phyloP scores from a whole-genome alignment of 768 basidiomycete species.

The Serpula lacrymans region DNA sequence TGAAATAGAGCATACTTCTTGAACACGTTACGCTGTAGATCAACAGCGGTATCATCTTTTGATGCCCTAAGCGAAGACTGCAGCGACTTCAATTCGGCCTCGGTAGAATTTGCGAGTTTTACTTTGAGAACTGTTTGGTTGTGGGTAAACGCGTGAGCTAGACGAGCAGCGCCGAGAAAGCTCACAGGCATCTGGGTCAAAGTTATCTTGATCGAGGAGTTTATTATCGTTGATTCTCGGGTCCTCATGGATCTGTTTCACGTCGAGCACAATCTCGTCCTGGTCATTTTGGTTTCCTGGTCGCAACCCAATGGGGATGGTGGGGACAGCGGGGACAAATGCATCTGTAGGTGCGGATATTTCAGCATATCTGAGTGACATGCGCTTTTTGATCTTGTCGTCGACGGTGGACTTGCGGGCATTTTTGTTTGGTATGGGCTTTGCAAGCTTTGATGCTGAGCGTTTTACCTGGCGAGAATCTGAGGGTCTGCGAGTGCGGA shows the following conservation, averaged over 20 bases:
- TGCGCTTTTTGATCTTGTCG: constrained; percentile 95
- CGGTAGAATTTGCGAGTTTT: constrained; percentile 88
- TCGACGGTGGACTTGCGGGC: constrained; percentile 51
- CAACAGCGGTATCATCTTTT: constrained; percentile 70
- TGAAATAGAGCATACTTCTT: constrained; percentile 65
- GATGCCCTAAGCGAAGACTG: constrained; percentile 72
- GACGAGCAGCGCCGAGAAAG: constrained; percentile 8
- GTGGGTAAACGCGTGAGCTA: constrained; percentile 8
- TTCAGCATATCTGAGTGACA: constrained; percentile 92
- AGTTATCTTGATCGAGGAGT: constrained; percentile 70
- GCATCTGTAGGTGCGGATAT: constrained; percentile 67
- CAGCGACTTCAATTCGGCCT: constrained; percentile 71
- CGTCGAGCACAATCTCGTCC: constrained; percentile 49
- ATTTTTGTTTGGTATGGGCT: constrained; percentile 29
- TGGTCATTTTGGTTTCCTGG: constrained; percentile 33
- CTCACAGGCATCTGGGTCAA: constrained; percentile 89
- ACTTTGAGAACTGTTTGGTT: constrained; percentile 62
- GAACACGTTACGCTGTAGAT: constrained; percentile 91
- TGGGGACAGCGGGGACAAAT: constrained; percentile 55
- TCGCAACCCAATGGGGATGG: constrained; percentile 45
- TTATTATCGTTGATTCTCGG: constrained; percentile 55
- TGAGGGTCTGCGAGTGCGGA: constrained; percentile 50
- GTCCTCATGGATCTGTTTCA: constrained; percentile 46
- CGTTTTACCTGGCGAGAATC: constrained; percentile 34
- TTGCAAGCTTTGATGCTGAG: constrained; percentile 27